Percentiles rank a stretch among this genome's conserved stretches.
phyloP scores from a whole-genome alignment of 768 basidiomycete species.

The Leucosporidium yakuticum region DNA sequence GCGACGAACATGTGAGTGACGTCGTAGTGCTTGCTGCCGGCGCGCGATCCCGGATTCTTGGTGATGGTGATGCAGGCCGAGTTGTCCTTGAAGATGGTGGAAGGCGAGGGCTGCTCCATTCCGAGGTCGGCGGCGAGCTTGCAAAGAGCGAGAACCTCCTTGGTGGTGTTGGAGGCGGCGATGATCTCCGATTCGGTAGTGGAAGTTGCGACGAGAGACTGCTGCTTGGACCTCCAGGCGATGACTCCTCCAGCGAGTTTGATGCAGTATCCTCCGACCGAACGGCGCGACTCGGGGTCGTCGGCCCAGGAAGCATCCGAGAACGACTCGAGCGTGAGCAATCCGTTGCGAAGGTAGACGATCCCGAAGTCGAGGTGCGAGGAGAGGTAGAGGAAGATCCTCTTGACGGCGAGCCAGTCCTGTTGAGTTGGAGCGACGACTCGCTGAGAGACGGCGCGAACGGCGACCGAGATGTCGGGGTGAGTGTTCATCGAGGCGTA shows the following conservation, averaged over 20 bases:
- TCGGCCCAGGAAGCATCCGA: neutral
- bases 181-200: slow-evolving; percentile 51
- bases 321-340: no score
- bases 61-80: slow-evolving; percentile 42
- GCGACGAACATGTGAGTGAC: slow-evolving; percentile 45
- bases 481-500: no score
- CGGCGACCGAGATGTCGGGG: no score
- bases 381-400: slow-evolving; percentile 47
- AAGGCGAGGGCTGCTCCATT: neutral
- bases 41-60: slow-evolving; percentile 41
- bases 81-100: slow-evolving; percentile 37
- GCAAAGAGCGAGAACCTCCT: slow-evolving; percentile 10
- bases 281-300: neutral
- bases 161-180: slow-evolving; percentile 32
- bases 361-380: slow-evolving; percentile 35
- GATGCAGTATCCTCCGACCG: neutral
- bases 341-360: no score
- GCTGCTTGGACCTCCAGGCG: slow-evolving; percentile 48
- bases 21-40: slow-evolving; percentile 46
- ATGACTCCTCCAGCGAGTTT: slow-evolving; percentile 44
- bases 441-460: no score
- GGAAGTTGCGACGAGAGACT: slow-evolving; percentile 46
- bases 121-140: slow-evolving; percentile 16
- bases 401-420: slow-evolving; percentile 38
- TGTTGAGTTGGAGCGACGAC: no score